phyloP scores from a whole-genome alignment of 768 basidiomycete species.

The Inosperma sp. region DNA sequence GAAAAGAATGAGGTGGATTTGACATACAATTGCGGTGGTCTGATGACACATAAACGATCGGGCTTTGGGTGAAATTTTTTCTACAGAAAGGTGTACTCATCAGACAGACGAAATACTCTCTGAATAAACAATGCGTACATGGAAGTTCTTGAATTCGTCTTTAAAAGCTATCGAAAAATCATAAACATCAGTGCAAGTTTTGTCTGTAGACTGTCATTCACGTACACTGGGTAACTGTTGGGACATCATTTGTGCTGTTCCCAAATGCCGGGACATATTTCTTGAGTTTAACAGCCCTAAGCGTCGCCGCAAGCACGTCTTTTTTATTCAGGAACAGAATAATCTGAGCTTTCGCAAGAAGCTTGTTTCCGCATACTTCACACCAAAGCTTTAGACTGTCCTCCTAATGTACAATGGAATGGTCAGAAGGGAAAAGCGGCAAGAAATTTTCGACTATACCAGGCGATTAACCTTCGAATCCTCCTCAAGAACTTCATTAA shows the following conservation, averaged over 20 bases:
- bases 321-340: slow-evolving; percentile 74
- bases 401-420: slow-evolving; percentile 38
- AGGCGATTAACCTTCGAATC: slow-evolving; percentile 61
- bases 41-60: slow-evolving; percentile 65
- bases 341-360: slow-evolving; percentile 58
- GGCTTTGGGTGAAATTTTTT: slow-evolving; percentile 51
- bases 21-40: slow-evolving; percentile 64
- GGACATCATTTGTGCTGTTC: slow-evolving; percentile 52
- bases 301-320: slow-evolving; percentile 54
- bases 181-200: neutral
- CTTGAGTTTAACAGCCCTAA: slow-evolving; percentile 49
- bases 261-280: slow-evolving; percentile 61
- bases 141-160: slow-evolving; percentile 61
- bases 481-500: slow-evolving; percentile 72
- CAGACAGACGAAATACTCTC: neutral
- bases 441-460: too few relatives aligned
- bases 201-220: slow-evolving; percentile 7
- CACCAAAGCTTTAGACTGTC: slow-evolving; percentile 73
- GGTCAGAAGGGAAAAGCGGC: neutral
- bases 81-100: slow-evolving; percentile 26
- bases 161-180: slow-evolving; percentile 52
- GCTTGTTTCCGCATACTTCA: slow-evolving; percentile 58
- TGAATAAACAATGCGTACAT: slow-evolving; percentile 44
- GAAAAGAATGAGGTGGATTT: neutral
- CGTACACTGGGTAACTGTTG: slow-evolving; percentile 61